Conservation (phyloP, 768 basidiomycete species). For the Russula emetica region DNA sequence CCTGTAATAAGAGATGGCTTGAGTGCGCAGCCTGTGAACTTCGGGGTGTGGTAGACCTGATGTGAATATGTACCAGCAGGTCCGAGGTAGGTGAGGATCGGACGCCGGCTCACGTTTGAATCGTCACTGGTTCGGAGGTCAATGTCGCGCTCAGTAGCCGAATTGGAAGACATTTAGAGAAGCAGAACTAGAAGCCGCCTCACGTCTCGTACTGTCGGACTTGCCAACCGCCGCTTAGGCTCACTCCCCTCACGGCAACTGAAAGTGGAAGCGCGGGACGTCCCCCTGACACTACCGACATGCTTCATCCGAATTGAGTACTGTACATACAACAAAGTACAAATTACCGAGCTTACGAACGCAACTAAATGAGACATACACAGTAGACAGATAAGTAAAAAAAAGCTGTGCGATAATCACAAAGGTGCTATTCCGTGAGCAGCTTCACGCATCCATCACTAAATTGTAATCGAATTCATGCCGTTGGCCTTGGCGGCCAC, state of each 20-base stretch:
- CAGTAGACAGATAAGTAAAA: not conserved
- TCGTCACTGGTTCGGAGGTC: not conserved
- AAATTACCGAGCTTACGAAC: not conserved
- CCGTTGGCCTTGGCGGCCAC: conserved; percentile 30
- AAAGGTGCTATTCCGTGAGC: not conserved
- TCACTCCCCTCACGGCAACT: too few relatives aligned
- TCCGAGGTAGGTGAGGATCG: conserved; percentile 53
- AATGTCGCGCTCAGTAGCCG: not conserved
- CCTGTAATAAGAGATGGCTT: conserved; percentile 35
- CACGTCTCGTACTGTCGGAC: not conserved
- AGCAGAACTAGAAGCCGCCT: not conserved
- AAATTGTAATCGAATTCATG: conserved; percentile 10
- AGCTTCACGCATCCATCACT: not conserved
- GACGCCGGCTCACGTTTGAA: not conserved
- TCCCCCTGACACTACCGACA: not conserved
- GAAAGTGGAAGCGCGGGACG: not conserved
- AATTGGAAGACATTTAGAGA: not conserved
- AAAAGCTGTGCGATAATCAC: not conserved
- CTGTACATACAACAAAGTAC: not conserved
- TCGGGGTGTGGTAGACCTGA: conserved; percentile 39
- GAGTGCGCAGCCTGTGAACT: conserved; percentile 29
- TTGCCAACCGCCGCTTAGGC: not conserved
- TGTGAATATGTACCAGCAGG: conserved; percentile 72
- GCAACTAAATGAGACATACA: not conserved
- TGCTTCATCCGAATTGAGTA: not conserved